phyloP scores from a whole-genome alignment of 306 rosid genomes.

The Arachis stenosperma region DNA sequence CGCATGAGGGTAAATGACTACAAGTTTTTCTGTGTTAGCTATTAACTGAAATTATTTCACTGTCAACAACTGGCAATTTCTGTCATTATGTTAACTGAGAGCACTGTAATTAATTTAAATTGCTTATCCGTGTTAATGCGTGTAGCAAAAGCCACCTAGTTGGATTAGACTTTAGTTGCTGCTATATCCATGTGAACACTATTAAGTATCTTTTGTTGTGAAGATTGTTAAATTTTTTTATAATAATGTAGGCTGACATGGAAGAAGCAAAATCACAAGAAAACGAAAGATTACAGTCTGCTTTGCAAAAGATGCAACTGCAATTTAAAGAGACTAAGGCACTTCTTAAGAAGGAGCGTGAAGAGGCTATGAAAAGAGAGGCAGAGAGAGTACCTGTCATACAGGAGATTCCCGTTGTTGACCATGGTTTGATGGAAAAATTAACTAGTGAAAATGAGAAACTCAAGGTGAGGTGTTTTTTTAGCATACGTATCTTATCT shows the following conservation, averaged over 20 bases:
- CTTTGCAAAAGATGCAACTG: conserved; percentile 83
- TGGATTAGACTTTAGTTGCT: too few relatives aligned
- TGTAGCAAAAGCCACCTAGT: too few relatives aligned
- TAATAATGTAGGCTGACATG: conserved; percentile 68
- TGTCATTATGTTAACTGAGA: conserved; percentile 13
- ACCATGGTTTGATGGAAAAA: conserved; percentile 73
- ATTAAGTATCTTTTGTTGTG: conserved; percentile 27
- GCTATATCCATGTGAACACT: neutral
- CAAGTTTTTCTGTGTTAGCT: conserved; percentile 29
- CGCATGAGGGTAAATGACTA: conserved; percentile 78
- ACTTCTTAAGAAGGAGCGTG: conserved; percentile 77
- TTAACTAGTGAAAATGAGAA: conserved; percentile 87
- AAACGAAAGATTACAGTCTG: conserved; percentile 79
- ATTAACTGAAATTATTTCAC: conserved; percentile 16
- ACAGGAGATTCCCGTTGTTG: conserved; percentile 96
- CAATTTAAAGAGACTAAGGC: conserved; percentile 82
- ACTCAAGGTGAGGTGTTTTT: conserved; percentile 75
- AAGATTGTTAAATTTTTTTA: conserved; percentile 35
- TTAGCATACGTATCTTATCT: conserved; percentile 31
- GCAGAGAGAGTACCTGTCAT: conserved; percentile 69
- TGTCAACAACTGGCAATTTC: conserved; percentile 10
- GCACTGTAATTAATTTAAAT: conserved; percentile 12
- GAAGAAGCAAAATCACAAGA: conserved; percentile 92
- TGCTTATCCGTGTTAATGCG: neutral
- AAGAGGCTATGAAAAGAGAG: conserved; percentile 62